Evolutionary conservation across 495 filamentous ascomycete genomes (phyloP).

Genomic region (Aspergillus baeticus): DNA sequence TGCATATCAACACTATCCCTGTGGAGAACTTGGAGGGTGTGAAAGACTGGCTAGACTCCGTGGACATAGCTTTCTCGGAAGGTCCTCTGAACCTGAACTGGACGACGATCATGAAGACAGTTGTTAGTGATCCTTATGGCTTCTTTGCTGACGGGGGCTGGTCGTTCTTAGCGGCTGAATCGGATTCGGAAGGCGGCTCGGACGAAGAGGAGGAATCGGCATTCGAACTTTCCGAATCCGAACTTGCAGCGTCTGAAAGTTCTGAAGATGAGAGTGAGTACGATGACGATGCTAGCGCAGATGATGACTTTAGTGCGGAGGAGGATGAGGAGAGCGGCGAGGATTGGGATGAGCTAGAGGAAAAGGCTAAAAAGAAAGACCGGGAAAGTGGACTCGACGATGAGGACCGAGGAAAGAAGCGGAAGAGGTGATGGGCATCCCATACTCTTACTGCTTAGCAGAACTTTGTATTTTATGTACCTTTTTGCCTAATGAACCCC

Average conservation of each 20-base stretch:
- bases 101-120: slow-evolving; percentile 99
- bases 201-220: slow-evolving; percentile 86
- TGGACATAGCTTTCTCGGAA: slow-evolving; percentile 91
- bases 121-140: slow-evolving; percentile 84
- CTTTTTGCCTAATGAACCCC: not conserved
- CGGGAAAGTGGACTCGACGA: slow-evolving; percentile 70
- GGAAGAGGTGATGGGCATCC: slow-evolving; percentile 41
- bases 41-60: slow-evolving; percentile 96
- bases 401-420: slow-evolving; percentile 62
- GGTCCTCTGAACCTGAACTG: slow-evolving; percentile 98
- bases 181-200: slow-evolving; percentile 76
- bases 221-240: slow-evolving; percentile 85
- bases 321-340: slow-evolving; percentile 71
- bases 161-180: slow-evolving; percentile 86
- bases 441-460: not conserved
- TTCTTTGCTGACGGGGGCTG: slow-evolving; percentile 97
- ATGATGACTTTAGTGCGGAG: slow-evolving; percentile 72
- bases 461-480: slow-evolving; percentile 1
- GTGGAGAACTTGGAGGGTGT: slow-evolving; percentile 92
- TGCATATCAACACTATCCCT: slow-evolving; percentile 97
- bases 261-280: slow-evolving; percentile 89
- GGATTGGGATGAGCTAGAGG: slow-evolving; percentile 90
- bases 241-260: slow-evolving; percentile 76
- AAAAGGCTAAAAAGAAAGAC: slow-evolving; percentile 87
- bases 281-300: slow-evolving; percentile 84